phyloP scores from a whole-genome alignment of 2,329 filamentous ascomycete genomes.

The Pseudocercospora fijiensis region DNA sequence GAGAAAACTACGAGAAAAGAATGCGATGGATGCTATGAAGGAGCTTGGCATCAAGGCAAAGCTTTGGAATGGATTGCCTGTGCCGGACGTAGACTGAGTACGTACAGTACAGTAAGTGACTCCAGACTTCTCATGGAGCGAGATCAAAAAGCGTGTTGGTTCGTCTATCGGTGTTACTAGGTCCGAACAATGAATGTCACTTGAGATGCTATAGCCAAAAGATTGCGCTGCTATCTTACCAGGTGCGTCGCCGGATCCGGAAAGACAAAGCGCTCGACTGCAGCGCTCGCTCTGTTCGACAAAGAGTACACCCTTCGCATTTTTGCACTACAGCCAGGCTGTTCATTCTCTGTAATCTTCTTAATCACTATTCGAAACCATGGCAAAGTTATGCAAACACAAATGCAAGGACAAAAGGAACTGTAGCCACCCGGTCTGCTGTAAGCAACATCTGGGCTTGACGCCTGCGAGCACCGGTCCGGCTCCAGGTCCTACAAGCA shows the following conservation, averaged over 20 bases:
- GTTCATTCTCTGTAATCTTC: neutral
- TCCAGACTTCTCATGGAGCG: neutral
- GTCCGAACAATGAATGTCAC: neutral
- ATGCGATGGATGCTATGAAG: conserved; percentile 66
- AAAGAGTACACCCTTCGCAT: neutral
- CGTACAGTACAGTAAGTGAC: neutral
- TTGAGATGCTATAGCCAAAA: neutral
- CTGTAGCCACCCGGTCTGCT: neutral
- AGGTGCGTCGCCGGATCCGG: neutral
- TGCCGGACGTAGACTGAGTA: conserved; percentile 63
- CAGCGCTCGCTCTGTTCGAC: neutral
- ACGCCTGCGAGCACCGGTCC: neutral
- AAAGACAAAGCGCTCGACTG: neutral
- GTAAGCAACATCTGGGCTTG: neutral
- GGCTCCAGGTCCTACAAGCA: neutral
- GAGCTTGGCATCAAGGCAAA: conserved; percentile 67
- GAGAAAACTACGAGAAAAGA: conserved; percentile 61
- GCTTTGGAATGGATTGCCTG: conserved; percentile 72
- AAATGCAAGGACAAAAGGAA: neutral
- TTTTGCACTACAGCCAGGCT: neutral
- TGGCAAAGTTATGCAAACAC: neutral
- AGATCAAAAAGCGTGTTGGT: neutral
- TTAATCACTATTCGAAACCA: neutral
- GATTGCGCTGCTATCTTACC: neutral
- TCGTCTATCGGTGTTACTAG: neutral